These are phyloP conservation scores for Ophiobolus disseminans DNA, from an alignment of 2,329 filamentous ascomycete genomes.

Conservation along the genomic window DNA sequence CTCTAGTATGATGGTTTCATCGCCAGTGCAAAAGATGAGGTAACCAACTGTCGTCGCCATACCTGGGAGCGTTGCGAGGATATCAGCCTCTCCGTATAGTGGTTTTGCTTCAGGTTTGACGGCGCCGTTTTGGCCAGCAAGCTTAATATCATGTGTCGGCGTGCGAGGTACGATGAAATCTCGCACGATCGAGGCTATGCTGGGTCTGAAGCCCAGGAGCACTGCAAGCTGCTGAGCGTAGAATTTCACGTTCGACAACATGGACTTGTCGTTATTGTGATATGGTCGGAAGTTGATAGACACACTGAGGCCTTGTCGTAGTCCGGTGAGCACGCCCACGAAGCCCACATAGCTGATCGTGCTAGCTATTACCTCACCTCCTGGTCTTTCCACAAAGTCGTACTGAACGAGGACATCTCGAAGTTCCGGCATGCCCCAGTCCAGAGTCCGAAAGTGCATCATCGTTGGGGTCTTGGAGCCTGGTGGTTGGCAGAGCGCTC, in stretches of 20 bases:
- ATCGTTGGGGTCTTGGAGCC: constrained; percentile 43
- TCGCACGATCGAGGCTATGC: constrained; percentile 61
- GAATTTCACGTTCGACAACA: constrained; percentile 49
- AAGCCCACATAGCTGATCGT: constrained; percentile 61
- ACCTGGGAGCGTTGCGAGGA: constrained; percentile 45
- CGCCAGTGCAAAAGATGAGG: constrained; percentile 62
- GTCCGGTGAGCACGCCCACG: constrained; percentile 60
- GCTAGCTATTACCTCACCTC: constrained; percentile 53
- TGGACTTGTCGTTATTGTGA: constrained; percentile 51
- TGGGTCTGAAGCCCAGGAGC: constrained; percentile 60
- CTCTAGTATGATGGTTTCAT: constrained; percentile 58
- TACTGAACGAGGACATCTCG: constrained; percentile 51
- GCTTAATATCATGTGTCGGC: background rate
- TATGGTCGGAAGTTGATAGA: constrained; percentile 61
- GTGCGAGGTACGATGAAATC: constrained; percentile 47
- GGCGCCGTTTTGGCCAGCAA: background rate
- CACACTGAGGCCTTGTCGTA: constrained; percentile 55
- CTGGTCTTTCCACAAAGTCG: constrained; percentile 46
- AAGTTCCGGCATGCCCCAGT: constrained; percentile 57
- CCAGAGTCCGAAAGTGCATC: constrained; percentile 63
- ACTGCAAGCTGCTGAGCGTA: constrained; percentile 61
- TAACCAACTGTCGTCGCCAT: constrained; percentile 63
- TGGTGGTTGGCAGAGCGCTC: constrained; percentile 41
- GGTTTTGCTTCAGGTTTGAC: background rate
- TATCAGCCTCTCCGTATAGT: constrained; percentile 25